Conservation (phyloP, 1,284 basidiomycete species). For the Sporisorium exsertum region DNA sequence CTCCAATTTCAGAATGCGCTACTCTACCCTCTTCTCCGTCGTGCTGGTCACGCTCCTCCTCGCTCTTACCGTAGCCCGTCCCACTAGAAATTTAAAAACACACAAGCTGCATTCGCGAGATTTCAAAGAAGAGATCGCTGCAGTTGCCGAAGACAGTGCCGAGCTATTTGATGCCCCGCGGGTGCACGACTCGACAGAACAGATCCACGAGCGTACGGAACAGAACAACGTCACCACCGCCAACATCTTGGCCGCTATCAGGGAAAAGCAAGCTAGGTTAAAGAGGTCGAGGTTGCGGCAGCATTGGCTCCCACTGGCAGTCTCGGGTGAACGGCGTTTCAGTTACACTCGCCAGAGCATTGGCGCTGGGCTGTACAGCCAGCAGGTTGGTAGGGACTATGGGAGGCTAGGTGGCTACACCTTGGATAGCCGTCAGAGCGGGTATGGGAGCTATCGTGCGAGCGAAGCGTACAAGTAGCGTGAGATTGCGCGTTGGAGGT, state of each 20-base stretch:
- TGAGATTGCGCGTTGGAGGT: too few relatives aligned
- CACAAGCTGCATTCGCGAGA: slow-evolving; percentile 3
- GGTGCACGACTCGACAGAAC: slow-evolving; percentile 27
- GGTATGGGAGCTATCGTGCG: not conserved
- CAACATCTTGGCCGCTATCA: not conserved
- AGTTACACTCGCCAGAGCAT: not conserved
- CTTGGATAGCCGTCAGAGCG: not conserved
- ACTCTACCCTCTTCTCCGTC: not conserved
- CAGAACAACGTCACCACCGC: slow-evolving; percentile 13
- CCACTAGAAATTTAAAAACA: too few relatives aligned
- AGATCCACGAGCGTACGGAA: slow-evolving; percentile 8
- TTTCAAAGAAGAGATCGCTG: slow-evolving; percentile 12
- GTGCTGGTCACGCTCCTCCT: not conserved
- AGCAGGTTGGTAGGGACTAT: not conserved
- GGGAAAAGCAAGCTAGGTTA: not conserved
- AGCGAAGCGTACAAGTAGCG: not conserved
- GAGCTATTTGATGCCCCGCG: slow-evolving; percentile 30
- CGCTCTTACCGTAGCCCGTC: not conserved
- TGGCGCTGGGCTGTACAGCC: not conserved
- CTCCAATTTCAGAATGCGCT: not conserved
- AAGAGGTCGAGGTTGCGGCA: too few relatives aligned
- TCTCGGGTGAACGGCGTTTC: not conserved
- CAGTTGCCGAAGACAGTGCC: slow-evolving; percentile 14
- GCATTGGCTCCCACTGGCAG: not conserved
- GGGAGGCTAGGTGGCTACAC: not conserved